Base-by-base conservation (phyloP, 345 rosid species). In the Eucalyptus decipiens region DNA sequence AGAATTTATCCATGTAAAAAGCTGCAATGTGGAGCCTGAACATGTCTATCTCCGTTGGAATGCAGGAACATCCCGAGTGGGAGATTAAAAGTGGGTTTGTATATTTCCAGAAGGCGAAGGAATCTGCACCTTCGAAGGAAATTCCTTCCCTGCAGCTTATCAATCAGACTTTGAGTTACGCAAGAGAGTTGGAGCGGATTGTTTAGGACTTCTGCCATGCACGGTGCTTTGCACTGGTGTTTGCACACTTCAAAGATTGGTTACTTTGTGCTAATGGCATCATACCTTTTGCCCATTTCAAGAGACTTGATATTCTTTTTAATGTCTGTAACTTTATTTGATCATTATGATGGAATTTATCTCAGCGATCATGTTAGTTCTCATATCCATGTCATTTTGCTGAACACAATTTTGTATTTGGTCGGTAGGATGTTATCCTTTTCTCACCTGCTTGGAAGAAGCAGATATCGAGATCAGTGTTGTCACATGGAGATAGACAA, bases 61-160 rank as follows among this genome's bases (percentile, higher is more conserved):
- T 92, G 87, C 93, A 98, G 99, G 99, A 96, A 89, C 99, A 98
- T 88, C 94, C 97, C 0, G 99, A 97, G 91, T 98, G 99, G 99
- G 99, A 97, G 93, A 92, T 94, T 90, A 96, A 94, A 92, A 91
- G 95, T 6, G 99, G 97, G 34, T 89, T 11, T 62, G 99, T 98
- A 13, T 91, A 91, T 87, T 96, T 97, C 94, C 99, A 98, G 92
- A 97, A 96, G 96, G 98, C 95, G 11, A 98, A 97, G 90, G 99
- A 98, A 86, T 91, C 96, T n/a, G 93, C 95, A 14, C 97, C 99
- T 2, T 96, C 99, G 90, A 97, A 97, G 94, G 99, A 97, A 92
- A 98, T 98, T 80, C 99, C 99, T 13, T 98, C 99, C 51, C 95
- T 97, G 80, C 99, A 95, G 91, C 98, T 98, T 91, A 98, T 98